Conservation (phyloP, 768 basidiomycete species). For the Pluteus cervinus region DNA sequence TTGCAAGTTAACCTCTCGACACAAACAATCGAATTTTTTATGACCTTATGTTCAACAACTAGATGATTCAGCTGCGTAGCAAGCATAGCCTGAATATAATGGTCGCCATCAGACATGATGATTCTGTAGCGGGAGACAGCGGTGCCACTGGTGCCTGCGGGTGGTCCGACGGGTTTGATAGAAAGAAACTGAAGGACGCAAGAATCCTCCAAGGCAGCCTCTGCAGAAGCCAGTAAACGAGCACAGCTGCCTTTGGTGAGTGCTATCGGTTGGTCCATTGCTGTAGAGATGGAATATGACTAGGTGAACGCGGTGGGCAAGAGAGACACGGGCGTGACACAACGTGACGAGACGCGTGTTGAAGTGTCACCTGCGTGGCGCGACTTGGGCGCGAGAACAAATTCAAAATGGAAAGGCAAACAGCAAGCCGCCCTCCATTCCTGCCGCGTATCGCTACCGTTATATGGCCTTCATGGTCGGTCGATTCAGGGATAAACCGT, state of each 20-base stretch:
- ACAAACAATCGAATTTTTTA: constrained; percentile 61
- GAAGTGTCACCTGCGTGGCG: constrained; percentile 13
- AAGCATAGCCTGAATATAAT: constrained; percentile 91
- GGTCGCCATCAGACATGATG: constrained; percentile 84
- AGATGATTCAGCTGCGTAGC: constrained; percentile 84
- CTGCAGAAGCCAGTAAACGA: constrained; percentile 40
- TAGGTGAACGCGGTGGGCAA: constrained; percentile 31
- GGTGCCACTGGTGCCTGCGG: constrained; percentile 21
- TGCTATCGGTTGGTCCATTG: too few relatives aligned
- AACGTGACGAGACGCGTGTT: constrained; percentile 18
- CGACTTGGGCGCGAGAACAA: too few relatives aligned
- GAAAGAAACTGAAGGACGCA: constrained; percentile 76
- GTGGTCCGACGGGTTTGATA: constrained; percentile 64
- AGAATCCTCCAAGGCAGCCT: constrained; percentile 36
- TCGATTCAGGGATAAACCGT: too few relatives aligned
- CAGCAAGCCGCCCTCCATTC: too few relatives aligned
- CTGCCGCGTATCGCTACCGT: too few relatives aligned
- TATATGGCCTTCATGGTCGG: too few relatives aligned
- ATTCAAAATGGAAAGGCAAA: too few relatives aligned
- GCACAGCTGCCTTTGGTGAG: constrained; percentile 55
- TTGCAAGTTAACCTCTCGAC: constrained; percentile 79
- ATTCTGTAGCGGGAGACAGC: constrained; percentile 62
- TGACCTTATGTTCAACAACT: constrained; percentile 56
- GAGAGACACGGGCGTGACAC: constrained; percentile 8
- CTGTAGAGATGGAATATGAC: too few relatives aligned